phyloP scores from a whole-genome alignment of 2,329 filamentous ascomycete species.

The Atkinsonella hypoxylon region DNA sequence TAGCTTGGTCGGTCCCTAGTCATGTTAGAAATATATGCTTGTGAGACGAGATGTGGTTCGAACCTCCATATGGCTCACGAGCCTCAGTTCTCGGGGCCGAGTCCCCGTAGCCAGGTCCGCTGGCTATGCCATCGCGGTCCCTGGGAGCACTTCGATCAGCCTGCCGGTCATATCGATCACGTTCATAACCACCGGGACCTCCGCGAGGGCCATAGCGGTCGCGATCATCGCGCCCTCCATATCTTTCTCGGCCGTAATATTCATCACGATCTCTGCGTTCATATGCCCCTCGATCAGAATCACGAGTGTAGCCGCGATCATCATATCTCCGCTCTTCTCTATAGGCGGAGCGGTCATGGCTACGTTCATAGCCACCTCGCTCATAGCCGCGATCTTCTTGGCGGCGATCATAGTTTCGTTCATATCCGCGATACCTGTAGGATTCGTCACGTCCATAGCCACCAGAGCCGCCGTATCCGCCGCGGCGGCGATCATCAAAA shows the following conservation, averaged over 20 bases:
- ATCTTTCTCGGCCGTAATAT: conserved; percentile 25
- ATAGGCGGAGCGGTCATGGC: conserved; percentile 23
- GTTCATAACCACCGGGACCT: conserved; percentile 32
- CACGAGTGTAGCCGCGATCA: conserved; percentile 37
- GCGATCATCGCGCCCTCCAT: conserved; percentile 33
- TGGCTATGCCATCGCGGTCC: conserved; percentile 26
- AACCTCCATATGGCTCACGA: conserved; percentile 33
- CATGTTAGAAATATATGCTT: conserved; percentile 15
- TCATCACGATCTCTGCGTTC: conserved; percentile 37
- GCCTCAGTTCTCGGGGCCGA: conserved; percentile 29
- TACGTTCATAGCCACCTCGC: conserved; percentile 35
- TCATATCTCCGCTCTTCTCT: conserved; percentile 33
- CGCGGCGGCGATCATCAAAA: conserved; percentile 52
- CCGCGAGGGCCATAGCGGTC: conserved; percentile 28
- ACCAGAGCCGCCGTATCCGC: conserved; percentile 39
- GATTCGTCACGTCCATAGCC: conserved; percentile 41
- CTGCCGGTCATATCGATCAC: conserved; percentile 36
- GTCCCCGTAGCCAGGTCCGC: conserved; percentile 28
- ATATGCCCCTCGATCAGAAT: conserved; percentile 44
- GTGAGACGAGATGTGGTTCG: conserved; percentile 9
- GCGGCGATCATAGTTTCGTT: conserved; percentile 30
- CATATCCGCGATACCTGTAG: conserved; percentile 41
- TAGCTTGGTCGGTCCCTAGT: conserved; percentile 18
- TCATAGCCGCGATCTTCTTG: conserved; percentile 33
- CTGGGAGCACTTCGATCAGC: conserved; percentile 28